phyloP scores from a whole-genome alignment of 768 basidiomycete species.

The Naganishia kalamii region DNA sequence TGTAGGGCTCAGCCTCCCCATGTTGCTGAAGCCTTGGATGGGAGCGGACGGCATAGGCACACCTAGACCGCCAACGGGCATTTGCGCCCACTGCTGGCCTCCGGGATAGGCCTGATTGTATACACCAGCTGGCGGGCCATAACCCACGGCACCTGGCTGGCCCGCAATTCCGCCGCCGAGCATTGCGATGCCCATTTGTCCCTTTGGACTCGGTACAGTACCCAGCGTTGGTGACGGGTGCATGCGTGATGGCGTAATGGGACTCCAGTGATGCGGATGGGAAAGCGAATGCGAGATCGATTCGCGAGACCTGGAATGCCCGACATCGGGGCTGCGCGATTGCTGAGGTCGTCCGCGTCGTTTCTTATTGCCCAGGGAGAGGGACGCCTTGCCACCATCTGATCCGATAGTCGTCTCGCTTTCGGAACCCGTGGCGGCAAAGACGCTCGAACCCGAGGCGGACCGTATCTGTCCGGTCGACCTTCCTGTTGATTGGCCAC shows the following conservation, averaged over 20 bases:
- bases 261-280: slow-evolving; percentile 3
- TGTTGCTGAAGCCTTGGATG: not conserved
- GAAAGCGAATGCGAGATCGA: not conserved
- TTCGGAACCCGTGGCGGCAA: not conserved
- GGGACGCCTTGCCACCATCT: not conserved
- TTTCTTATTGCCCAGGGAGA: slow-evolving; percentile 5
- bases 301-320: not conserved
- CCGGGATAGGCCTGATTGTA: not conserved
- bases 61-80: not conserved
- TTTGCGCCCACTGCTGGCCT: not conserved
- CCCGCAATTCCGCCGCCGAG: slow-evolving; percentile 18
- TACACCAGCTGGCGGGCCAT: not conserved
- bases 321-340: slow-evolving; percentile 2
- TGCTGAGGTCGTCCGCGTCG: slow-evolving; percentile 18
- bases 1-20: not conserved
- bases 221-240: not conserved
- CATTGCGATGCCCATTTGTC: not conserved
- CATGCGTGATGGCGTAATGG: slow-evolving; percentile 1
- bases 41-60: not conserved
- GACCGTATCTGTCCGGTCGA: not conserved
- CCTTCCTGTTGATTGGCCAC: slow-evolving; percentile 8
- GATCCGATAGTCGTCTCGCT: slow-evolving; percentile 14
- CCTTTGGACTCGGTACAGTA: not conserved
- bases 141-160: slow-evolving; percentile 10
- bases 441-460: not conserved